Conservation (phyloP, 2,329 filamentous ascomycete genomes). For the Polytolypa hystricis region DNA sequence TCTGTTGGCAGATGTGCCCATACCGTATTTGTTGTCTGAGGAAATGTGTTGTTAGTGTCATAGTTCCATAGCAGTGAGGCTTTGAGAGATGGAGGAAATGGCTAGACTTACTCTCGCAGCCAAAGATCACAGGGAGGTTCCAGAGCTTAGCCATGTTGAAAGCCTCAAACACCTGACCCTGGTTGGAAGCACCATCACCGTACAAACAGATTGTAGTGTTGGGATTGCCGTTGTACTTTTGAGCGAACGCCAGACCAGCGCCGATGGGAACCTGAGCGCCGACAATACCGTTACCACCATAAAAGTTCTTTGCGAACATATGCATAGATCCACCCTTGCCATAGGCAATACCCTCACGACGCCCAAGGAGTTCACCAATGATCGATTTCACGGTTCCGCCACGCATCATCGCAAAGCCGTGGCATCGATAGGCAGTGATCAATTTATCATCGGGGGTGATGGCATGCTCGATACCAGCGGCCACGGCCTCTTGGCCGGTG, state of each 20-base stretch:
- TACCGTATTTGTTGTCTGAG: slow-evolving; percentile 98
- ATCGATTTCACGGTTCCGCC: slow-evolving; percentile 82
- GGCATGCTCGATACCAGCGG: slow-evolving; percentile 91
- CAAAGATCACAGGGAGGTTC: slow-evolving; percentile 91
- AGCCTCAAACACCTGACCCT: slow-evolving; percentile 98
- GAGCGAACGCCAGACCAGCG: slow-evolving; percentile 90
- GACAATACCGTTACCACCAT: slow-evolving; percentile 97
- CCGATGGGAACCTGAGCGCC: slow-evolving; percentile 97
- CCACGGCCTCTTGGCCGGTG: slow-evolving; percentile 93
- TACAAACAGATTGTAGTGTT: slow-evolving; percentile 84
- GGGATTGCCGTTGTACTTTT: slow-evolving; percentile 83
- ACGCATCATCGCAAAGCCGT: slow-evolving; percentile 96
- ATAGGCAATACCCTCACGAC: slow-evolving; percentile 92
- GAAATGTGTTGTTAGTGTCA: slow-evolving; percentile 6
- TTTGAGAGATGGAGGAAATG: slow-evolving; percentile 10
- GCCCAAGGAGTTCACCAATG: slow-evolving; percentile 89
- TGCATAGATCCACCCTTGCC: slow-evolving; percentile 99
- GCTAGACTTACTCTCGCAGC: slow-evolving; percentile 84
- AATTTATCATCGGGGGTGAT: slow-evolving; percentile 84
- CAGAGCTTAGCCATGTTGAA: slow-evolving; percentile 99
- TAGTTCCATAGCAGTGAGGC: background rate
- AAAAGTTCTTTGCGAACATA: slow-evolving; percentile 98
- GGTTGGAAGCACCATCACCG: slow-evolving; percentile 96
- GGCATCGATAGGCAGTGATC: slow-evolving; percentile 97
- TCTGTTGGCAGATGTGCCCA: slow-evolving; percentile 92